Conservation (phyloP, 2,329 filamentous ascomycete species). For the Dothideomycetes sp. region DNA sequence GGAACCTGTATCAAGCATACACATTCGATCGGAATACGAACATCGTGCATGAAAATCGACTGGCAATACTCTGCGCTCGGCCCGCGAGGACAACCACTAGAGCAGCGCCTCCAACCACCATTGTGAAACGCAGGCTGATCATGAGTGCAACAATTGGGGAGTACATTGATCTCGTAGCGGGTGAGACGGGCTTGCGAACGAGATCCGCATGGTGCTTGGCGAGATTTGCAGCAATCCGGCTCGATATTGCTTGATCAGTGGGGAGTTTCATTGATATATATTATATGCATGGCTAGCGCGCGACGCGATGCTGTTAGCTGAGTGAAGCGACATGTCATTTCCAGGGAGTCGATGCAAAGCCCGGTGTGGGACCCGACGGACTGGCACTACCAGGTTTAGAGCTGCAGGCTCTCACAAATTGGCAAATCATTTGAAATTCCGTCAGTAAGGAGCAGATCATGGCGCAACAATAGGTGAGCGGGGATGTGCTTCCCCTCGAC, state of each 20-base stretch:
- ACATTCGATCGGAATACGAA: slow-evolving; percentile 9
- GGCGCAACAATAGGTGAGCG: not conserved
- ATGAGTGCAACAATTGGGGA: slow-evolving; percentile 7
- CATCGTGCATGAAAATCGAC: slow-evolving; percentile 7
- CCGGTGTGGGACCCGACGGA: not conserved
- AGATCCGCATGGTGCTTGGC: not conserved
- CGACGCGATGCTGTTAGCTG: not conserved
- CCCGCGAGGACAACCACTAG: slow-evolving; percentile 9
- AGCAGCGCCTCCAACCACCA: slow-evolving; percentile 10
- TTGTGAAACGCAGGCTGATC: slow-evolving; percentile 9
- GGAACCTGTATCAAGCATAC: slow-evolving; percentile 18
- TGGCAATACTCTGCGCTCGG: slow-evolving; percentile 6
- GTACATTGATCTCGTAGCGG: slow-evolving; percentile 1
- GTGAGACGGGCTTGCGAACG: not conserved
- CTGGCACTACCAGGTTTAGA: not conserved
- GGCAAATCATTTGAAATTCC: not conserved
- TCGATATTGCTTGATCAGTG: not conserved
- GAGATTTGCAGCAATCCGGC: not conserved
- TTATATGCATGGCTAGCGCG: not conserved
- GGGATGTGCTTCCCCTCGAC: not conserved
- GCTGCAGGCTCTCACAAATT: not conserved
- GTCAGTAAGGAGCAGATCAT: not conserved
- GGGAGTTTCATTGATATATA: not conserved
- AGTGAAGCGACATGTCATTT: not conserved
- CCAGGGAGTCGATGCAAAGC: not conserved